Conservation (phyloP, 1,284 basidiomycete species). For the Apiotrichum domesticum region DNA sequence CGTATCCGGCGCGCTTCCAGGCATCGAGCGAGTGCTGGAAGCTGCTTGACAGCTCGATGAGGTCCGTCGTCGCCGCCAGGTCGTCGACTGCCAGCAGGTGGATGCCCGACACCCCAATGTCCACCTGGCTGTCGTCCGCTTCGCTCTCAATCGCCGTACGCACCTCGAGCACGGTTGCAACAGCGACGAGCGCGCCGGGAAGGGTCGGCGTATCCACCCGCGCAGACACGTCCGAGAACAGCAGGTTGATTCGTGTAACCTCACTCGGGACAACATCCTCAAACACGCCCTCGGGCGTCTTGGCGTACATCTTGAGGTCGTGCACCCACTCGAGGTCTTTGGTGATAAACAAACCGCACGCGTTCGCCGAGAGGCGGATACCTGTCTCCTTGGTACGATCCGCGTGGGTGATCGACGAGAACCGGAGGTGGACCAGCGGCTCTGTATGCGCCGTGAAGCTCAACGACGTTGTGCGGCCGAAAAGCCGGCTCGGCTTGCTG, state of each 20-base stretch:
- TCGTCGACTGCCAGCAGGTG: conserved; percentile 63
- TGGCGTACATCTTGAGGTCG: conserved; percentile 63
- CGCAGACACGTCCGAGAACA: conserved; percentile 63
- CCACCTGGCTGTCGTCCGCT: conserved; percentile 55
- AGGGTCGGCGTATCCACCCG: conserved; percentile 57
- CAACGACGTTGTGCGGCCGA: conserved; percentile 32
- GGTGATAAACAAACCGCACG: conserved; percentile 60
- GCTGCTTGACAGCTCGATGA: conserved; percentile 23
- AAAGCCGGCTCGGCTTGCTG: conserved; percentile 14
- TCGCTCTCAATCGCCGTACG: conserved; percentile 66
- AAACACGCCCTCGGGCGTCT: conserved; percentile 88
- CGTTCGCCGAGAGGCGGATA: conserved; percentile 60
- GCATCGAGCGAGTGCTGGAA: conserved; percentile 39
- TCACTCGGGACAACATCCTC: conserved; percentile 90
- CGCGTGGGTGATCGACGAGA: conserved; percentile 61
- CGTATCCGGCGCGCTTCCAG: conserved; percentile 63
- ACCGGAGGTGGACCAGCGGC: conserved; percentile 57
- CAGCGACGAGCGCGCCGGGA: conserved; percentile 60
- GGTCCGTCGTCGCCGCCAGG: conserved; percentile 37
- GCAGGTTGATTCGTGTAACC: conserved; percentile 63
- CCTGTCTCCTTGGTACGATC: conserved; percentile 72
- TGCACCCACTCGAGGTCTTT: conserved; percentile 61
- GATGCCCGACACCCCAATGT: conserved; percentile 51
- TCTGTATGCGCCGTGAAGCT: conserved; percentile 28
- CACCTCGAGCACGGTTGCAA: conserved; percentile 62